Evolutionary conservation across 2,329 filamentous ascomycete genomes (phyloP).

Genomic region (Fonsecaea erecta): DNA sequence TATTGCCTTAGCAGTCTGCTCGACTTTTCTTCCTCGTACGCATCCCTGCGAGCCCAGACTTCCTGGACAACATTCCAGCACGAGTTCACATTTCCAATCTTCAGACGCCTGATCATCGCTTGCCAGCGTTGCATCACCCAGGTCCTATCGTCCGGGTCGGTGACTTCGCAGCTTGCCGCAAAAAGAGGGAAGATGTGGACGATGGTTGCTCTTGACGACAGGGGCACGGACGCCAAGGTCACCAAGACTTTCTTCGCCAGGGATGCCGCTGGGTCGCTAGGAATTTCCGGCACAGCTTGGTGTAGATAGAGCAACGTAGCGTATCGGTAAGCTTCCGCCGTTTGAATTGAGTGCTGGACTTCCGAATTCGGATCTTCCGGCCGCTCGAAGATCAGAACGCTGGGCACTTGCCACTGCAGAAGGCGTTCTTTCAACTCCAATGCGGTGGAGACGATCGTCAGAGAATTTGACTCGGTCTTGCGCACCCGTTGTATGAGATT

Average conservation of each 20-base stretch:
- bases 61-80: slow-evolving; percentile 68
- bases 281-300: slow-evolving; percentile 70
- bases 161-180: slow-evolving; percentile 68
- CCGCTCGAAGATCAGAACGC: slow-evolving; percentile 57
- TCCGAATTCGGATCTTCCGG: slow-evolving; percentile 68
- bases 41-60: slow-evolving; percentile 68
- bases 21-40: slow-evolving; percentile 51
- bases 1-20: slow-evolving; percentile 38
- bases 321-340: slow-evolving; percentile 69
- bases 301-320: slow-evolving; percentile 70
- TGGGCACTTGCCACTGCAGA: slow-evolving; percentile 65
- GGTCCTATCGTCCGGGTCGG: slow-evolving; percentile 62
- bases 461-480: slow-evolving; percentile 59
- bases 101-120: slow-evolving; percentile 64
- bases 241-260: slow-evolving; percentile 67
- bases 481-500: slow-evolving; percentile 68
- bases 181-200: slow-evolving; percentile 73
- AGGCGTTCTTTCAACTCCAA: slow-evolving; percentile 65
- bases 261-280: slow-evolving; percentile 60
- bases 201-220: slow-evolving; percentile 66
- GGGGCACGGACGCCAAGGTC: slow-evolving; percentile 66
- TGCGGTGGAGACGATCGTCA: slow-evolving; percentile 65
- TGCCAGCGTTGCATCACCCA: slow-evolving; percentile 69
- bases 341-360: slow-evolving; percentile 68
- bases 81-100: slow-evolving; percentile 70